These are phyloP conservation scores for Cercophora sp. DNA, from an alignment of 495 filamentous ascomycete genomes.

Conservation along the genomic window DNA sequence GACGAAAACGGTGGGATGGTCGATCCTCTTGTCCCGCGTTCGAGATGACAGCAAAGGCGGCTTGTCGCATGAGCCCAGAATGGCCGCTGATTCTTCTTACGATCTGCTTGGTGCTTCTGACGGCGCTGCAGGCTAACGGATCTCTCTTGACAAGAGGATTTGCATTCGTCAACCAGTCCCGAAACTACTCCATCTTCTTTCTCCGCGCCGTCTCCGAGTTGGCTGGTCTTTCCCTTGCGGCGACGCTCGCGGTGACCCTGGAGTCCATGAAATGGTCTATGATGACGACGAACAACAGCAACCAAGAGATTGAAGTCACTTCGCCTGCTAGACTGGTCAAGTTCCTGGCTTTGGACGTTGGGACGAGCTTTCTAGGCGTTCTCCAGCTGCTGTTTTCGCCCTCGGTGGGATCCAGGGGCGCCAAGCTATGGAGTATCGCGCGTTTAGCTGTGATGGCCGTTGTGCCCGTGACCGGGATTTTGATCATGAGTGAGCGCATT, in stretches of 20 bases:
- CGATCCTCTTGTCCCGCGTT: too few relatives aligned
- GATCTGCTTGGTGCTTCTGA: too few relatives aligned
- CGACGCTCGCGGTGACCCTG: neutral
- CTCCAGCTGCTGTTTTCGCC: neutral
- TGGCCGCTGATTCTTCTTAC: too few relatives aligned
- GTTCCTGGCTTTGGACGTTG: constrained; percentile 7
- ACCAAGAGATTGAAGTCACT: neutral
- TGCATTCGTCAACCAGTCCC: constrained; percentile 11
- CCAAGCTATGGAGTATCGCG: constrained; percentile 1
- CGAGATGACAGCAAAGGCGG: too few relatives aligned
- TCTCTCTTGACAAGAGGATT: too few relatives aligned
- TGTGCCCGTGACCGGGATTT: constrained; percentile 5
- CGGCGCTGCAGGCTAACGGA: too few relatives aligned
- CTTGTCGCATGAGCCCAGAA: too few relatives aligned
- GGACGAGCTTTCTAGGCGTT: neutral
- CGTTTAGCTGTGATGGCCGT: neutral
- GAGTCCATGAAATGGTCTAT: constrained; percentile 11
- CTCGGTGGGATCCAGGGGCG: neutral
- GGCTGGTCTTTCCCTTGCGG: constrained; percentile 8
- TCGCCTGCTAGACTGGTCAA: neutral
- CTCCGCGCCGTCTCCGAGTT: constrained; percentile 11
- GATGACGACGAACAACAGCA: neutral
- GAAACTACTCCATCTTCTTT: constrained; percentile 9
- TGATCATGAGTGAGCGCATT: constrained; percentile 9
- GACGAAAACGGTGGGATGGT: too few relatives aligned